Percentiles rank a stretch among this genome's conserved stretches.
These are phyloP conservation scores for Rhizoctonia solani DNA, from an alignment of 1,284 basidiomycete species.

Conservation along the genomic window DNA sequence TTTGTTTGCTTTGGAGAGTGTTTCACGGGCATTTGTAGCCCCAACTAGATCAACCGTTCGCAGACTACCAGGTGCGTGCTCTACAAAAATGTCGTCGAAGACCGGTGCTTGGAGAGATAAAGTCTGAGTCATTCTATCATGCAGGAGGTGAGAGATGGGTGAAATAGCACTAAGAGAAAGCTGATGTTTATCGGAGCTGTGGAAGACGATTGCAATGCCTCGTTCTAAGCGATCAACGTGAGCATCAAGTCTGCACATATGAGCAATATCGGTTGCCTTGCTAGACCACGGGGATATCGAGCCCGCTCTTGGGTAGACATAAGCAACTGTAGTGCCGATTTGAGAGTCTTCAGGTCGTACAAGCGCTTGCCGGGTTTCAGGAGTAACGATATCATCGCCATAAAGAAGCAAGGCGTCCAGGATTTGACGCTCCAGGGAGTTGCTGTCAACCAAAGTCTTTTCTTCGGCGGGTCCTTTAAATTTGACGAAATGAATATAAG, in stretches of 20 bases:
- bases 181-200: slow-evolving; percentile 49
- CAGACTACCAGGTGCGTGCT: slow-evolving; percentile 69
- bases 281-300: slow-evolving; percentile 95
- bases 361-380: slow-evolving; percentile 53
- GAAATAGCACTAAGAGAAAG: slow-evolving; percentile 54
- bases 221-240: slow-evolving; percentile 83
- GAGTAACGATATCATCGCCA: slow-evolving; percentile 73
- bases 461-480: slow-evolving; percentile 56
- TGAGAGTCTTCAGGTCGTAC: slow-evolving; percentile 41
- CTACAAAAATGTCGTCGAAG: slow-evolving; percentile 69
- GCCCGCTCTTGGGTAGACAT: slow-evolving; percentile 77
- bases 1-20: slow-evolving; percentile 79
- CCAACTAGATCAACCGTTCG: slow-evolving; percentile 61
- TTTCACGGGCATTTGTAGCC: slow-evolving; percentile 60
- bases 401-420: slow-evolving; percentile 84
- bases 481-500: slow-evolving; percentile 87
- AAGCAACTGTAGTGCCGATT: slow-evolving; percentile 56
- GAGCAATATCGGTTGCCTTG: slow-evolving; percentile 96
- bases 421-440: slow-evolving; percentile 56
- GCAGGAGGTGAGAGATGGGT: slow-evolving; percentile 68
- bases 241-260: slow-evolving; percentile 76
- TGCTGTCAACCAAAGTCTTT: slow-evolving; percentile 53
- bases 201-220: slow-evolving; percentile 75
- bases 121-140: slow-evolving; percentile 96
- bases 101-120: slow-evolving; percentile 64